Evolutionary conservation across 805 yeast genomes (phyloP), one percentile per base, ranked within the genome.

Genomic region (Kodamaea leandrae): DNA sequence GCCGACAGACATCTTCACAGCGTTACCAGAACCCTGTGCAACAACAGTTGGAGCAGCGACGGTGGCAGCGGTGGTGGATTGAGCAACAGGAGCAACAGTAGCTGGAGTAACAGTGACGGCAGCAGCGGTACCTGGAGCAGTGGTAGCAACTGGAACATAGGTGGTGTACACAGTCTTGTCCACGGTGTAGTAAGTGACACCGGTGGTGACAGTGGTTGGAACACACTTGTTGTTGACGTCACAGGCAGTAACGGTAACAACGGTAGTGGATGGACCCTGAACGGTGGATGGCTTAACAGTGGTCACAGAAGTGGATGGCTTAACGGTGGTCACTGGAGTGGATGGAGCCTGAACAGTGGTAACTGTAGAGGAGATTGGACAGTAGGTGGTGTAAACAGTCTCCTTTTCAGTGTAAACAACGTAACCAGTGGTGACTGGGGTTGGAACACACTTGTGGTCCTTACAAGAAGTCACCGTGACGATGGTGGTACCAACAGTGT

Each of bases 211-310:
- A 25, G 57, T 51, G 25, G 43, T 50, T 18, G 42, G 32, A 32
- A 51, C 42, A 43, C 67, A 62, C 36, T 44, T 46, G 50, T 57
- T 39, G 39, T 62, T 59, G 15, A 58, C n/a, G n/a, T n/a, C 40
- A 50, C 72, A 67, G 16, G 66, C 58, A 39, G 71, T 66, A 46
- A 66, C 54, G 41, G 73, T 66, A 37, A 61, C 61, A 23, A 58
- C 55, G 36, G 62, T 59, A 45, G 69, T 60, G 30, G 50, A 46
- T 15, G 34, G 19, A 26, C 18, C 20, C 32, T 41, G 19, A 13
- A 13, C 27, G 12, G 39, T 27, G 25, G 37, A 4, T 21, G 70
- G 58, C 29, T 50, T 47, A 12, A 24, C 37, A 21, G 30, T 23
- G 25, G 35, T 34, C 30, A 66, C 49, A 16, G 52, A 41, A 37